phyloP scores from a whole-genome alignment of 225 moss, liverwort and hornwort genomes.

The Polytrichum commune region DNA sequence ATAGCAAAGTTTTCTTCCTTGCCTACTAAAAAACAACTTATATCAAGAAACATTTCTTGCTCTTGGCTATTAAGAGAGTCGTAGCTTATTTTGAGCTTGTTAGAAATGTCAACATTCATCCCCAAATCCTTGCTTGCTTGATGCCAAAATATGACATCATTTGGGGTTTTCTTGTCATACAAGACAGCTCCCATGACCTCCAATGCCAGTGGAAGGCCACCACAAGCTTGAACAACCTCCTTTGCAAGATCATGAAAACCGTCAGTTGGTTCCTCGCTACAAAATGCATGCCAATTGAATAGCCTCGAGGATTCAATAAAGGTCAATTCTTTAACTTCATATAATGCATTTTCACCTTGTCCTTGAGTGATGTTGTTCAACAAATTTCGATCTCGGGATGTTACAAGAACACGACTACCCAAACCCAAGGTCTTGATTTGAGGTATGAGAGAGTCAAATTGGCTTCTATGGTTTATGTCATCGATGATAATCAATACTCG shows the following conservation, averaged over 20 bases:
- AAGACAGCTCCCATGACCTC: background rate
- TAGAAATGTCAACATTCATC: slow-evolving; percentile 13
- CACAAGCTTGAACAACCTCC: slow-evolving; percentile 15
- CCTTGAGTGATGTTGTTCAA: background rate
- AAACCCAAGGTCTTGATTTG: background rate
- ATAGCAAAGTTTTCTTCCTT: slow-evolving; percentile 7
- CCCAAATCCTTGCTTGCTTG: background rate
- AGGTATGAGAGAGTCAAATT: too few relatives aligned
- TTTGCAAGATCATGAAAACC: slow-evolving; percentile 9
- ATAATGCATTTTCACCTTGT: background rate
- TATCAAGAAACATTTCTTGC: slow-evolving; percentile 11
- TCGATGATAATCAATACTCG: too few relatives aligned
- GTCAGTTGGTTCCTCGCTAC: background rate
- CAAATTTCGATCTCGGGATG: slow-evolving; percentile 6
- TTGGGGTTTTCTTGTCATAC: slow-evolving; percentile 1
- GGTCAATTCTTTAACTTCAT: slow-evolving; percentile 6
- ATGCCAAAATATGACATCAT: background rate
- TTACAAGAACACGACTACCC: slow-evolving; percentile 7
- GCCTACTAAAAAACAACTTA: slow-evolving; percentile 15
- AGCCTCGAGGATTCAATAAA: background rate
- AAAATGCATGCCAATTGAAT: slow-evolving; percentile 22
- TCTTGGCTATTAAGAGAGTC: slow-evolving; percentile 1
- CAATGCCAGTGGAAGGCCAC: too few relatives aligned
- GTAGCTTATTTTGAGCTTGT: slow-evolving; percentile 12
- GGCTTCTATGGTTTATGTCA: too few relatives aligned